Percentiles rank a stretch among this genome's conserved stretches.
These are phyloP conservation scores for Fusarium avenaceum DNA, from an alignment of 2,329 filamentous ascomycete genomes.

Conservation along the genomic window DNA sequence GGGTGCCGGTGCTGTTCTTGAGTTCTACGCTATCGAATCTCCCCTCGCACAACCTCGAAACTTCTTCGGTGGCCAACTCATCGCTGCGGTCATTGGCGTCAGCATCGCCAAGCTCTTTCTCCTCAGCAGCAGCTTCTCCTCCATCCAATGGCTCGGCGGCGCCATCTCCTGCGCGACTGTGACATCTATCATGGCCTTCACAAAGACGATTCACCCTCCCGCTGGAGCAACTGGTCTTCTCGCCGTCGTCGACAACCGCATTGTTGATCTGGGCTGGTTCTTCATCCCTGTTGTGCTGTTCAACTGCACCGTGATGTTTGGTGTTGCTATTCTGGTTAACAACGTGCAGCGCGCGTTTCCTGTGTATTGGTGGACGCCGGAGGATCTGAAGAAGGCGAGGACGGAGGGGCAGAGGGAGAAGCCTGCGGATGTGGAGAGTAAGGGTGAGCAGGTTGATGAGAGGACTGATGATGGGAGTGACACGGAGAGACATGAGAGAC, in stretches of 20 bases:
- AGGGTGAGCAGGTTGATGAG: slow-evolving; percentile 26
- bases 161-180: slow-evolving; percentile 74
- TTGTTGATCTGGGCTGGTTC: slow-evolving; percentile 75
- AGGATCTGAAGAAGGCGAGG: slow-evolving; percentile 40
- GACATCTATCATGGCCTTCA: slow-evolving; percentile 75
- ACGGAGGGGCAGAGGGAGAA: slow-evolving; percentile 11
- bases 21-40: slow-evolving; percentile 79
- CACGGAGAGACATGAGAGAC: slow-evolving; percentile 32
- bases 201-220: slow-evolving; percentile 79
- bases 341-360: slow-evolving; percentile 78
- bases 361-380: slow-evolving; percentile 77
- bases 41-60: slow-evolving; percentile 81
- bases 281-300: slow-evolving; percentile 74
- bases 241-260: slow-evolving; percentile 70
- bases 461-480: slow-evolving; percentile 32
- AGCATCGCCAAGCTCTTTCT: slow-evolving; percentile 75
- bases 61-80: slow-evolving; percentile 74
- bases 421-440: slow-evolving; percentile 35
- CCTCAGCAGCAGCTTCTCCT: slow-evolving; percentile 60
- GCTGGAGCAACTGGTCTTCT: slow-evolving; percentile 81
- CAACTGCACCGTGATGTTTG: slow-evolving; percentile 71
- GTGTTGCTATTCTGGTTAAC: slow-evolving; percentile 73
- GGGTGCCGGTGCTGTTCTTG: slow-evolving; percentile 82
- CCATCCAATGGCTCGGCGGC: slow-evolving; percentile 73
- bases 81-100: slow-evolving; percentile 73